Base-by-base conservation (phyloP, 306 rosid genomes). In the Leucaena leucocephala region DNA sequence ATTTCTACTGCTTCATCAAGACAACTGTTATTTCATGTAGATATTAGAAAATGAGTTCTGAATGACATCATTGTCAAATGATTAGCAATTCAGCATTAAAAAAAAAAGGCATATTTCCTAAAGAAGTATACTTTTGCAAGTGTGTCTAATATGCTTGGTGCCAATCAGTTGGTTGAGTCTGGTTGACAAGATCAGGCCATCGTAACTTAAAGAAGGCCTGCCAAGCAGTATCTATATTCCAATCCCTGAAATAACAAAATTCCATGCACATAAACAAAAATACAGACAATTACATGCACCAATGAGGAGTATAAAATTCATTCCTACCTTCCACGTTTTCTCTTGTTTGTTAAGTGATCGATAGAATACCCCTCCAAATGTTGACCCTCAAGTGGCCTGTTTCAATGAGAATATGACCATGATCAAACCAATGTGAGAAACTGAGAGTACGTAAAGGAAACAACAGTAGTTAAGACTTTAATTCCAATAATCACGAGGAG, bases 1-100 rank as follows among this genome's bases (percentile, higher is more conserved):
- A 74, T 72, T 83, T 80, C 98, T 40, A 91, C 91, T 48, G 97
- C 97, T 82, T 88, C 90, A 84, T 95, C 98, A 35, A 92, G 80
- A 87, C 97, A 95, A 44, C 98, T 95, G 88, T 85, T 74, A 68
- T 84, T 81, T 42, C 81, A 71, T 22, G 49, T 67, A 54, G 77
- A 79, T 80, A 72, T 63, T 36, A 83, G 35, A 85, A 77, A 83
- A 71, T 68, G 68, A 84, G 63, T 63, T 78, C 70, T 15, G 69
- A 72, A 75, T 8, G 19, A 72, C 81, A 38, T 35, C 76, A 48
- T 52, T 64, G 68, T 57, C 15, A 68, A 65, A 13, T 16, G 46
- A 77, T 16, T 42, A 70, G 17, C 15, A 59, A 59, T 27, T 59
- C 38, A 59, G 76, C 21, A 34, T 54, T 71, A 10, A 21, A 73